Conservation (phyloP, 2,329 filamentous ascomycete species). For the Pestalotiopsis sp. region DNA sequence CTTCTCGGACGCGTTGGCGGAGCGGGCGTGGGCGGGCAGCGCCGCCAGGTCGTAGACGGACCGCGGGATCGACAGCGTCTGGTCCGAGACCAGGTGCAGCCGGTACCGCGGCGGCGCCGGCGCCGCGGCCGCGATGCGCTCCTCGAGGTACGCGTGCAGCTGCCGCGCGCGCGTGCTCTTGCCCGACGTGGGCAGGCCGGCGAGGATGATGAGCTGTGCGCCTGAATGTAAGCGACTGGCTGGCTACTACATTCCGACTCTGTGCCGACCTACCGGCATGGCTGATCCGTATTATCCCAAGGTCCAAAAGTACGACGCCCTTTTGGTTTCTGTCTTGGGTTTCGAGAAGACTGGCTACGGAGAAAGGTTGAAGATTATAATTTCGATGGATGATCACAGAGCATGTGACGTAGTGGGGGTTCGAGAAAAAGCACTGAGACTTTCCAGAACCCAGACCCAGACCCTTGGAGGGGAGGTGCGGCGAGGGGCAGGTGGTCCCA, state of each 20-base stretch:
- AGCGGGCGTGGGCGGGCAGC: constrained; percentile 63
- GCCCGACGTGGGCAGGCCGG: constrained; percentile 69
- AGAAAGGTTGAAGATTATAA: neutral
- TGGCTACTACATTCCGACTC: neutral
- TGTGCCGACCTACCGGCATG: neutral
- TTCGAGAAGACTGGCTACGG: neutral
- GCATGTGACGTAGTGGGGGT: neutral
- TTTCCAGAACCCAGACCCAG: neutral
- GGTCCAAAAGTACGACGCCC: neutral
- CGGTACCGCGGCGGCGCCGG: constrained; percentile 51
- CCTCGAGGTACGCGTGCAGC: constrained; percentile 65
- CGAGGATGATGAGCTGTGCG: constrained; percentile 66
- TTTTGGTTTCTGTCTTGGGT: neutral
- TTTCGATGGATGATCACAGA: neutral
- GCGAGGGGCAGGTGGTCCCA: neutral
- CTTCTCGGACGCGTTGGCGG: constrained; percentile 77
- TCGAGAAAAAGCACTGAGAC: neutral
- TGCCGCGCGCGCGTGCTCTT: constrained; percentile 69
- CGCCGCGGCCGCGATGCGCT: constrained; percentile 48
- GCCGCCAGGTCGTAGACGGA: constrained; percentile 70
- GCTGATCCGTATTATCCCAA: neutral
- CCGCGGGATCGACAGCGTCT: constrained; percentile 69
- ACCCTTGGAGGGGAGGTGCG: neutral
- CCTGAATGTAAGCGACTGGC: neutral
- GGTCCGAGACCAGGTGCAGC: constrained; percentile 75